Evolutionary conservation across 2,329 filamentous ascomycete species (phyloP), one percentile per base, ranked within the genome.

Genomic region (Xenoacremonium recifei): DNA sequence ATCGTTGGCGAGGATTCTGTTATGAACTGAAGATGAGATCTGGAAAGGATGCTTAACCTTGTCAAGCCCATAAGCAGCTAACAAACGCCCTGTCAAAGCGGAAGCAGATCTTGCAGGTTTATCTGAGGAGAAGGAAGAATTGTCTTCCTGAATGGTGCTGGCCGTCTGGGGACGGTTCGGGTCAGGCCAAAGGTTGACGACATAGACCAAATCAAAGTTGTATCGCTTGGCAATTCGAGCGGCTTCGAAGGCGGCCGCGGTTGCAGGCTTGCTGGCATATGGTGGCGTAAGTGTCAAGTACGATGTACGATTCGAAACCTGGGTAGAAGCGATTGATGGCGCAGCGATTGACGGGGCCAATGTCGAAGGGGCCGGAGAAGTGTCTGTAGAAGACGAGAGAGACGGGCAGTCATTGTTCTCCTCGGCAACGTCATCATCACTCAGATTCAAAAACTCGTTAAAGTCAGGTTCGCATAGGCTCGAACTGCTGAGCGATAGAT

Each of bases 361-460:
- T 5, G 44, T 45, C 31, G 51, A 55, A 33, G 50, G 41, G 10
- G 39, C 39, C 13, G 44, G 35, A 30, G 48, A 31, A 16, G 44
- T 38, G 5, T 45, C 40, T 6, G 39, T 37, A 9, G 36, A 20
- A 3, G 52, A 39, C 4, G 42, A 33, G 6, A 55, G 11, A 1
- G 20, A 27, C 3, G 48, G 43, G 19, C 51, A 55, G 11, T 56
- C 56, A 3, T 55, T 55, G 1, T 55, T 47, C 13, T 46, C 61
- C 50, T 81, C 78, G 7, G 77, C 75, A 46, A 82, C 77, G 41
- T 81, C 78, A 21, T 82, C 77, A 45, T 81, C 77, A 42, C 69
- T 75, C 5, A 81, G 63, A 16, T 68, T 66, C 39, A 78, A 64
- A 38, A 81, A 80, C 29, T 81, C 77, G 15, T 70, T 67, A 17